Conservation (phyloP, 257 asterid species). For the Solanum microdontum region DNA sequence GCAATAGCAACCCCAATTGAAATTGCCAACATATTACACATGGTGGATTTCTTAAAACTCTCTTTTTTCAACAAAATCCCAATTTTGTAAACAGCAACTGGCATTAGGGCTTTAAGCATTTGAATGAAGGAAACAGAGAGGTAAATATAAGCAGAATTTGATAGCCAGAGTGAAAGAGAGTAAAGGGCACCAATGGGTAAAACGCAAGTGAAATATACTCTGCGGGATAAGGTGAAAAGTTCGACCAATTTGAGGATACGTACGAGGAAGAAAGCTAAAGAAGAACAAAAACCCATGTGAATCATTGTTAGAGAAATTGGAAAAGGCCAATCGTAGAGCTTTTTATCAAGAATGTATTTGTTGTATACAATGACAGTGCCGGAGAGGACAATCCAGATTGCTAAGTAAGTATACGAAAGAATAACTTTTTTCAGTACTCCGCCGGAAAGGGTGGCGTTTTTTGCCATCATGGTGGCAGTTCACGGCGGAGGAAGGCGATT, state of each 20-base stretch:
- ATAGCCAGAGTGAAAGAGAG: slow-evolving; percentile 57
- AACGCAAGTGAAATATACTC: slow-evolving; percentile 50
- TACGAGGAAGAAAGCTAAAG: slow-evolving; percentile 55
- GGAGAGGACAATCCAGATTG: slow-evolving; percentile 68
- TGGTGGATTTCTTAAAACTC: slow-evolving; percentile 16
- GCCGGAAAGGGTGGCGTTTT: slow-evolving; percentile 42
- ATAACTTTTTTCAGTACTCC: slow-evolving; percentile 50
- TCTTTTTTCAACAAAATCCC: slow-evolving; percentile 48
- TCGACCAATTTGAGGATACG: slow-evolving; percentile 48
- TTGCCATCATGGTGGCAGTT: slow-evolving; percentile 33
- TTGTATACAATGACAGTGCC: slow-evolving; percentile 67
- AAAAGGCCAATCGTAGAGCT: slow-evolving; percentile 67
- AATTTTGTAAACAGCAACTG: slow-evolving; percentile 59
- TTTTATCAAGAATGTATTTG: slow-evolving; percentile 62
- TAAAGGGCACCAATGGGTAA: slow-evolving; percentile 71
- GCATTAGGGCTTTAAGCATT: slow-evolving; percentile 72
- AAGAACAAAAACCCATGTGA: slow-evolving; percentile 68
- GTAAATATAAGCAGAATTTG: slow-evolving; percentile 69
- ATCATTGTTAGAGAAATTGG: slow-evolving; percentile 80
- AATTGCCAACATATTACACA: slow-evolving; percentile 58
- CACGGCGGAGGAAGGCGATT: neutral
- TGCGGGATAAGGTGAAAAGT: slow-evolving; percentile 47
- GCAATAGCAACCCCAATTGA: slow-evolving; percentile 68
- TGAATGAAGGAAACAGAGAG: slow-evolving; percentile 69
- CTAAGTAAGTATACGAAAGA: slow-evolving; percentile 52